Conservation (phyloP, 106 monocot species). For the Phalaenopsis equestris region DNA sequence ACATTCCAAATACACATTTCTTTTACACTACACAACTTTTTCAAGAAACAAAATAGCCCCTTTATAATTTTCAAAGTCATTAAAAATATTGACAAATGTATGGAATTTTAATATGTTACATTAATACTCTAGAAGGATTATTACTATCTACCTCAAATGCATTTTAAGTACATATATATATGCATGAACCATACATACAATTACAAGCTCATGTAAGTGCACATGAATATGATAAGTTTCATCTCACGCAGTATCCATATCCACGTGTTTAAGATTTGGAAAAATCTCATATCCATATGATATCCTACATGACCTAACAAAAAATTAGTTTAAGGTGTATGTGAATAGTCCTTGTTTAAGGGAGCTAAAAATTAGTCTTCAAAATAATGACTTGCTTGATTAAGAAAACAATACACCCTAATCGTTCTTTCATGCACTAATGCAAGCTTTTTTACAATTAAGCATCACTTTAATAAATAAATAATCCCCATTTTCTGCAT, state of each 20-base stretch:
- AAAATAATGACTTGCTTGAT: background rate
- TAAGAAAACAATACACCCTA: background rate
- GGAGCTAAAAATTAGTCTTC: background rate
- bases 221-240: background rate
- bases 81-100: no score
- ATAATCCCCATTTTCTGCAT: background rate
- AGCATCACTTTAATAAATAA: background rate
- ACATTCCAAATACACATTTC: no score
- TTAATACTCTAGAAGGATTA: no score
- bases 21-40: no score
- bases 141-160: no score
- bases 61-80: no score
- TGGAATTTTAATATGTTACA: no score
- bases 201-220: background rate
- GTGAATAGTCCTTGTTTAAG: background rate
- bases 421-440: background rate
- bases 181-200: background rate
- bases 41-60: no score
- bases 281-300: background rate
- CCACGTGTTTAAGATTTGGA: background rate
- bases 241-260: background rate
- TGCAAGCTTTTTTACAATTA: background rate
- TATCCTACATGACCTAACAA: background rate
- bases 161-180: background rate
- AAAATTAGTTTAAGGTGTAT: background rate